phyloP scores from a whole-genome alignment of 2,329 filamentous ascomycete species.

The Sclerotinia glacialis region DNA sequence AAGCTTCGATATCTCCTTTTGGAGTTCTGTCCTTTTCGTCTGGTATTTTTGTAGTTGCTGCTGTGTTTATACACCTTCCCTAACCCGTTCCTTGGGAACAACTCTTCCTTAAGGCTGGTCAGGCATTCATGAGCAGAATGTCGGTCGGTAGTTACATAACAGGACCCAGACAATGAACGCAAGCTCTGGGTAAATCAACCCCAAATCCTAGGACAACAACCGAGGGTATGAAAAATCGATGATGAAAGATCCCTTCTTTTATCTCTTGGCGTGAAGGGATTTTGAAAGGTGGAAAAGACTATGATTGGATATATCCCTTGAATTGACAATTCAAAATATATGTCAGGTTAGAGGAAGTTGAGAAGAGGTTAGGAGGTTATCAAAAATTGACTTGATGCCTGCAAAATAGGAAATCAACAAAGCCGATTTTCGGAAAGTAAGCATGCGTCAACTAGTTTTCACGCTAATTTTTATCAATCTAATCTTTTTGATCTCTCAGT shows the following conservation, averaged over 20 bases:
- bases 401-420: conserved; percentile 1
- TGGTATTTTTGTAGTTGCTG: neutral
- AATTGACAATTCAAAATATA: conserved; percentile 1
- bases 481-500: conserved; percentile 21
- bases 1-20: neutral
- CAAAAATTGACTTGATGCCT: neutral
- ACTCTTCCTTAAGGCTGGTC: neutral
- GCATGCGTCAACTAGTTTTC: neutral
- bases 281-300: neutral
- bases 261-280: conserved; percentile 12
- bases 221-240: neutral
- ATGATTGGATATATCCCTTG: conserved; percentile 6
- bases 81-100: neutral
- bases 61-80: neutral
- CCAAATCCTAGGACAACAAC: neutral
- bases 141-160: conserved; percentile 4
- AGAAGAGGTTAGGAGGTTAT: neutral
- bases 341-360: neutral
- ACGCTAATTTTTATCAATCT: conserved; percentile 24
- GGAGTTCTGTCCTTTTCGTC: conserved; percentile 7
- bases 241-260: conserved; percentile 2
- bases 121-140: conserved; percentile 13
- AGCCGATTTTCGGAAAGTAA: conserved; percentile 21
- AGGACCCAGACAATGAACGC: conserved; percentile 8
- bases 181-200: neutral